Conservation (phyloP, 169 alveolate genomes). For the Plasmodium cynomolgi region DNA sequence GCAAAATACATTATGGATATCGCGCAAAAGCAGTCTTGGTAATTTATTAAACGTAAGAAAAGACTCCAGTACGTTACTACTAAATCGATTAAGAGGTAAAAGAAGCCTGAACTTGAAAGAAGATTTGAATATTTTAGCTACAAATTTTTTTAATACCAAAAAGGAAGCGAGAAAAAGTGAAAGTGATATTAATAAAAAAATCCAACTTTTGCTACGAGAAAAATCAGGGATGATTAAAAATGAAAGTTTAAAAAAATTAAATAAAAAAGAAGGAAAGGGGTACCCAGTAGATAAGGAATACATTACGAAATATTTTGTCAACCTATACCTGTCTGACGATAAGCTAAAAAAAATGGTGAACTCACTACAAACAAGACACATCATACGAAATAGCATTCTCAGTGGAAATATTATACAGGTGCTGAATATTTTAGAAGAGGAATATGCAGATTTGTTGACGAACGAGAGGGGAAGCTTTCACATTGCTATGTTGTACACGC, state of each 20-base stretch:
- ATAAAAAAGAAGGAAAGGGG: conserved; percentile 28
- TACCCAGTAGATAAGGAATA: conserved; percentile 49
- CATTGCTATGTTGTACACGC: conserved; percentile 71
- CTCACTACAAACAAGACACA: conserved; percentile 50
- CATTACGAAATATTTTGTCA: conserved; percentile 43
- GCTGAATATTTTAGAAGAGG: conserved; percentile 55
- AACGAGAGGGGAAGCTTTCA: conserved; percentile 32
- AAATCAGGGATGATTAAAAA: conserved; percentile 32
- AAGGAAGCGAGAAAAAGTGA: conserved; percentile 54
- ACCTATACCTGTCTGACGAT: conserved; percentile 61
- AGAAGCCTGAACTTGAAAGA: conserved; percentile 63
- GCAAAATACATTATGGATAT: conserved; percentile 31
- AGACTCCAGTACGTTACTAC: conserved; percentile 30
- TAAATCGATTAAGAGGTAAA: conserved; percentile 54
- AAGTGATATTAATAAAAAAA: conserved; percentile 45
- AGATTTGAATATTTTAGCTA: conserved; percentile 19
- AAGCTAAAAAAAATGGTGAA: conserved; percentile 50
- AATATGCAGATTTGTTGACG: conserved; percentile 50
- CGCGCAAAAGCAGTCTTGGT: conserved; percentile 51
- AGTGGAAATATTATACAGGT: conserved; percentile 64
- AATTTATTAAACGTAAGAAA: conserved; percentile 57
- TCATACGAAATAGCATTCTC: conserved; percentile 34
- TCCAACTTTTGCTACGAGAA: conserved; percentile 23
- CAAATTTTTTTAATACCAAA: conserved; percentile 32
- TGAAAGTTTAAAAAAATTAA: conserved; percentile 40